Percentiles rank a stretch among this genome's conserved stretches.
Conservation (phyloP, 2,329 filamentous ascomycete species). For the Botrytis elliptica region DNA sequence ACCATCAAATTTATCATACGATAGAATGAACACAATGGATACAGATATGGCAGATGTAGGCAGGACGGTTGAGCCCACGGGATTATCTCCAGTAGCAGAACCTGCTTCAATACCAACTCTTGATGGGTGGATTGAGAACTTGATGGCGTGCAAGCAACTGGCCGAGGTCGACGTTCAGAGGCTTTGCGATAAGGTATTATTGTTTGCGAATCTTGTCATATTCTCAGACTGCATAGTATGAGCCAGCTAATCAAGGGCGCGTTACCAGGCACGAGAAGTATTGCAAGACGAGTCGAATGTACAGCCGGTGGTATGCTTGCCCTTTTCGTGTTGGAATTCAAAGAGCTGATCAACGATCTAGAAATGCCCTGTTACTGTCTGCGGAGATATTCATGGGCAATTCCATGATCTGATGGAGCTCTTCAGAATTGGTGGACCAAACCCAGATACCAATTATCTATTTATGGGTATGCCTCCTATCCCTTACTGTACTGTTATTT, state of each 20-base stretch:
- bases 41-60: slow-evolving; percentile 99
- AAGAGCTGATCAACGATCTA: slow-evolving; percentile 41
- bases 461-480: slow-evolving; percentile 77
- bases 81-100: slow-evolving; percentile 74
- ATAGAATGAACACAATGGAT: slow-evolving; percentile 63
- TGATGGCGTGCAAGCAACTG: slow-evolving; percentile 99
- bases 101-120: slow-evolving; percentile 87
- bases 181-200: slow-evolving; percentile 90
- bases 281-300: slow-evolving; percentile 98
- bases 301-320: slow-evolving; percentile 81
- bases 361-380: slow-evolving; percentile 99
- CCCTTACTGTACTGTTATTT: slow-evolving; percentile 8
- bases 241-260: slow-evolving; percentile 13
- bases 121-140: slow-evolving; percentile 96
- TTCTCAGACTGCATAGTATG: slow-evolving; percentile 11
- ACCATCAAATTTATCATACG: slow-evolving; percentile 17
- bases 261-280: slow-evolving; percentile 82
- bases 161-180: slow-evolving; percentile 91
- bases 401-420: slow-evolving; percentile 99
- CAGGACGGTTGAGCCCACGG: slow-evolving; percentile 75
- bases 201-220: slow-evolving; percentile 23
- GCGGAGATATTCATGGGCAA: slow-evolving; percentile 98
- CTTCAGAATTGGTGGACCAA: slow-evolving; percentile 97
- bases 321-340: slow-evolving; percentile 35
- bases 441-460: slow-evolving; percentile 98